These are phyloP conservation scores for Thermoascus crustaceus DNA, from an alignment of 2,329 filamentous ascomycete species.

Conservation along the genomic window DNA sequence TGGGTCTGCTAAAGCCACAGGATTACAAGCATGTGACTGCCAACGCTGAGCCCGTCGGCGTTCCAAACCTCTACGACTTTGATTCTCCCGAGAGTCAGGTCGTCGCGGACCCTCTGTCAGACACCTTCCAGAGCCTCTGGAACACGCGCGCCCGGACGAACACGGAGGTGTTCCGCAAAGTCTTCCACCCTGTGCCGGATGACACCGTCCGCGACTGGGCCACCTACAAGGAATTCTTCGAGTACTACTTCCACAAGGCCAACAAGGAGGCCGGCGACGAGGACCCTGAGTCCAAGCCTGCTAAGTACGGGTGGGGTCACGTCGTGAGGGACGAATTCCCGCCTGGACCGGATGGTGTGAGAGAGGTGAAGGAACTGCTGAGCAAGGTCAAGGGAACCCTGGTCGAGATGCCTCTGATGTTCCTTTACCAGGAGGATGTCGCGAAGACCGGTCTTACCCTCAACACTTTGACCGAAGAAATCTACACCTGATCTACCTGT, in stretches of 20 bases:
- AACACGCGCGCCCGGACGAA: conserved; percentile 51
- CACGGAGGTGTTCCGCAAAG: conserved; percentile 52
- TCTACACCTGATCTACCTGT: conserved; percentile 52
- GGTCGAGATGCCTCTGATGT: conserved; percentile 86
- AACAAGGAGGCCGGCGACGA: conserved; percentile 38
- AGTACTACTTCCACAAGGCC: conserved; percentile 47
- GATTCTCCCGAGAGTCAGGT: conserved; percentile 39
- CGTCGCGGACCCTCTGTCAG: conserved; percentile 52
- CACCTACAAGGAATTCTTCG: conserved; percentile 56
- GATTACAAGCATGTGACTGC: conserved; percentile 52
- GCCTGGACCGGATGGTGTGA: conserved; percentile 53
- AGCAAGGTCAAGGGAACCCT: conserved; percentile 59
- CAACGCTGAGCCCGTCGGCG: conserved; percentile 51
- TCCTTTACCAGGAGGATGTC: conserved; percentile 77
- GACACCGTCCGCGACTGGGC: conserved; percentile 52
- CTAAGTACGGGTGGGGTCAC: conserved; percentile 73
- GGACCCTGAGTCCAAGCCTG: conserved; percentile 31
- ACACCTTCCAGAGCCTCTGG: conserved; percentile 49
- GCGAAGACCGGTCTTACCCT: conserved; percentile 70
- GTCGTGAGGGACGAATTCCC: conserved; percentile 71
- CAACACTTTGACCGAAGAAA: conserved; percentile 62
- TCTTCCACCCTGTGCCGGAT: conserved; percentile 56
- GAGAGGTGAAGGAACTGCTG: conserved; percentile 64
- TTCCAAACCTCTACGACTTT: conserved; percentile 50
- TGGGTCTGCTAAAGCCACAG: conserved; percentile 72